phyloP scores from a whole-genome alignment of 306 rosid genomes.

The Alnus rubra region DNA sequence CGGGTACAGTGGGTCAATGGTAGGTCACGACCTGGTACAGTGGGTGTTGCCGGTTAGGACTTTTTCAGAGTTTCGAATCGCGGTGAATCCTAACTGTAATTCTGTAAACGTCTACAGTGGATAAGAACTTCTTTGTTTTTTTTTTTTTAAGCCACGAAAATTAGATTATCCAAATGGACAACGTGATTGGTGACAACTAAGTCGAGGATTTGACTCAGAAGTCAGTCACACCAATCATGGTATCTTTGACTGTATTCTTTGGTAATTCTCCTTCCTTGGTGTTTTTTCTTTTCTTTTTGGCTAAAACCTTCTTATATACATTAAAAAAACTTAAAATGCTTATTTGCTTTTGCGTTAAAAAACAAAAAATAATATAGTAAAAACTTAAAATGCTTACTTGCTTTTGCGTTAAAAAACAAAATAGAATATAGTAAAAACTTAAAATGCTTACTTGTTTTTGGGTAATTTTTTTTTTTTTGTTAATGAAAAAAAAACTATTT shows the following conservation, averaged over 20 bases:
- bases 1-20: conserved; percentile 24
- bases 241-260: neutral
- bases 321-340: no score
- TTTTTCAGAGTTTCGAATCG: neutral
- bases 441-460: no score
- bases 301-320: no score
- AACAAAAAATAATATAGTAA: no score
- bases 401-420: no score
- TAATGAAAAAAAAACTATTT: no score
- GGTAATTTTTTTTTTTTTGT: no score
- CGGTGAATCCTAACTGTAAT: neutral
- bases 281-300: no score
- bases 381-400: no score
- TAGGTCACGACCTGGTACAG: neutral
- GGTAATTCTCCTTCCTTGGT: neutral
- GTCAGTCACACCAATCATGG: neutral
- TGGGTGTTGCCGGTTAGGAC: neutral
- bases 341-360: no score
- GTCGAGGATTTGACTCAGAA: neutral
- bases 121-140: neutral
- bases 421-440: no score
- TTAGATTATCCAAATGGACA: neutral
- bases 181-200: neutral
- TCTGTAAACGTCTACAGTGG: neutral
- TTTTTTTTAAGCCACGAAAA: neutral